Conservation (phyloP, 257 asterid genomes). For the Salvia splendens region DNA sequence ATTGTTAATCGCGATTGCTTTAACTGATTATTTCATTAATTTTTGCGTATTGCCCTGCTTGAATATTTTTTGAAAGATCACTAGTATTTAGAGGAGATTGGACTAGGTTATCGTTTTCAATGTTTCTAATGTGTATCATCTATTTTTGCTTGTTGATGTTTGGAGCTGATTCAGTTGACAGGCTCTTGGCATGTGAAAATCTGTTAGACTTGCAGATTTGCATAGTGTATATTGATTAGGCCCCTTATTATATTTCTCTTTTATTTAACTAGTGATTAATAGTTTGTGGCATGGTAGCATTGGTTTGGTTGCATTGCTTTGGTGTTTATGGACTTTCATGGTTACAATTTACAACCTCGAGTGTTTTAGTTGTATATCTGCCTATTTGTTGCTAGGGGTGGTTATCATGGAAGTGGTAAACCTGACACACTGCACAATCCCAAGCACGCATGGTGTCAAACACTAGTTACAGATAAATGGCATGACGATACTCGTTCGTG, state of each 20-base stretch:
- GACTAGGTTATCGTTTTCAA: not conserved
- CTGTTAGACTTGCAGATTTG: not conserved
- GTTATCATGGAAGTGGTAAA: not conserved
- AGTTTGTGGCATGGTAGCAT: not conserved
- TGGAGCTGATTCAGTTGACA: not conserved
- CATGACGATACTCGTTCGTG: not conserved
- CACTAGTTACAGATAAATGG: not conserved
- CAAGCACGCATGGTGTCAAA: not conserved
- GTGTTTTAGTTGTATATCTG: not conserved
- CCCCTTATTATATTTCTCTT: not conserved
- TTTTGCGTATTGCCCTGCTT: not conserved
- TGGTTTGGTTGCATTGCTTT: not conserved
- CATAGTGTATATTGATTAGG: not conserved
- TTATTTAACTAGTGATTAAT: not conserved
- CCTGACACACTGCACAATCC: not conserved
- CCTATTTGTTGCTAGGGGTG: not conserved
- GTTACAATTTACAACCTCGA: not conserved
- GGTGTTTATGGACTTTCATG: not conserved
- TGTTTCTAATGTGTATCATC: constrained; percentile 1
- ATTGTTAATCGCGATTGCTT: no score
- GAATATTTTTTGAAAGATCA: not conserved
- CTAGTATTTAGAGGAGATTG: not conserved
- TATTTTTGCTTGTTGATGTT: not conserved
- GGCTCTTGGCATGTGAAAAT: constrained; percentile 1
- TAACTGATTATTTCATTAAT: no score